phyloP scores from a whole-genome alignment of 192 early-diverging fungal genomes.

The Backusella westeae region DNA sequence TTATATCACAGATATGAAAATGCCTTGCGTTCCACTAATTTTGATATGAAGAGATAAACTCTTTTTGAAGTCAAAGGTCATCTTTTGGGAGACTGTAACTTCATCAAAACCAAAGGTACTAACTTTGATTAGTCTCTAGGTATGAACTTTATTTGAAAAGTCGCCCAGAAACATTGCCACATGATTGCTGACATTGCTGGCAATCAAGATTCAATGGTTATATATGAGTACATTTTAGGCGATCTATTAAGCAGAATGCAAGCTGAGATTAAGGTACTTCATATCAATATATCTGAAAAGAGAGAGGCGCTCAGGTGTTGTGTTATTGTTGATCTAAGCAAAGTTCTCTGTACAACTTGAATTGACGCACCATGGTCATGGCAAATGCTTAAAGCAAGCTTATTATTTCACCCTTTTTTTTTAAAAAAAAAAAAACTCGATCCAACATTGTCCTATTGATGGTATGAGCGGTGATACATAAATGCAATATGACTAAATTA shows the following conservation, averaged over 20 bases:
- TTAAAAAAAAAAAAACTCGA: neutral
- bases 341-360: neutral
- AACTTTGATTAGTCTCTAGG: slow-evolving; percentile 37
- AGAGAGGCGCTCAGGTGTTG: neutral
- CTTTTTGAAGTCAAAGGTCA: neutral
- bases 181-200: slow-evolving; percentile 96
- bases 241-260: slow-evolving; percentile 12
- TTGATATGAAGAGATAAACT: neutral
- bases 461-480: slow-evolving; percentile 14
- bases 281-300: neutral
- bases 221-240: slow-evolving; percentile 89
- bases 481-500: neutral
- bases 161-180: slow-evolving; percentile 84
- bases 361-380: neutral
- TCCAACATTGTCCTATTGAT: slow-evolving; percentile 11
- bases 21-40: neutral
- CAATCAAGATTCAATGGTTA: slow-evolving; percentile 81
- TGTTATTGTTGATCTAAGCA: neutral
- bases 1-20: neutral
- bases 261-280: neutral
- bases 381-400: neutral
- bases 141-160: slow-evolving; percentile 89
- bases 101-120: neutral
- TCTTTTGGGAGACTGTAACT: neutral
- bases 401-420: neutral